These are phyloP conservation scores for Gossypium ekmanianum DNA, from an alignment of 345 rosid genomes.

Conservation along the genomic window DNA sequence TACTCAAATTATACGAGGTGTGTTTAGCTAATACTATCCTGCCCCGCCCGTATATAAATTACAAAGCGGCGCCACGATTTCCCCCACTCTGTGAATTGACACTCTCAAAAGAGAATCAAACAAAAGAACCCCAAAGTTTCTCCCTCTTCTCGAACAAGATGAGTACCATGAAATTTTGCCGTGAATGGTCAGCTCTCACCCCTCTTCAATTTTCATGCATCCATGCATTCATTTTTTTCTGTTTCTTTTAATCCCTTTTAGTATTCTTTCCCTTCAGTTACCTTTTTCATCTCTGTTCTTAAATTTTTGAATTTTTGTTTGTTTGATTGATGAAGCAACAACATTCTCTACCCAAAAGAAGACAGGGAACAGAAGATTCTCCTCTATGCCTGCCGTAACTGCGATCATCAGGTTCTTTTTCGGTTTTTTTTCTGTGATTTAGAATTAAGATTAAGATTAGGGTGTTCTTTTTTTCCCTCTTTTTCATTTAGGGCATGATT, in stretches of 20 bases:
- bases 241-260: background rate
- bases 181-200: constrained; percentile 52
- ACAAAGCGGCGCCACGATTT: no score
- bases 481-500: background rate
- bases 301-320: background rate
- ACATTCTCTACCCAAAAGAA: constrained; percentile 72
- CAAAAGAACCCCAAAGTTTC: no score
- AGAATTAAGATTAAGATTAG: background rate
- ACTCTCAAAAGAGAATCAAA: no score
- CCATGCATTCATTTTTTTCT: background rate
- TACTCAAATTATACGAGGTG: no score
- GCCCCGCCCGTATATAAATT: no score
- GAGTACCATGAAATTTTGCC: constrained; percentile 90
- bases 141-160: constrained; percentile 25
- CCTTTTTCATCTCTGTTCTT: background rate
- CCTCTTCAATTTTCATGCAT: background rate
- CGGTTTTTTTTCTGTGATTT: background rate
- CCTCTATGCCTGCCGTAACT: constrained; percentile 78
- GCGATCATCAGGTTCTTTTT: constrained; percentile 66
- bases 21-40: no score
- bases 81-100: no score
- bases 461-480: background rate
- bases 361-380: constrained; percentile 57
- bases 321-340: constrained; percentile 43
- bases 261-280: background rate